A percentile compares a stretch with the other conserved stretches of the same genome.
Conservation (phyloP, 345 rosid genomes). For the Eucalyptus urophylla region DNA sequence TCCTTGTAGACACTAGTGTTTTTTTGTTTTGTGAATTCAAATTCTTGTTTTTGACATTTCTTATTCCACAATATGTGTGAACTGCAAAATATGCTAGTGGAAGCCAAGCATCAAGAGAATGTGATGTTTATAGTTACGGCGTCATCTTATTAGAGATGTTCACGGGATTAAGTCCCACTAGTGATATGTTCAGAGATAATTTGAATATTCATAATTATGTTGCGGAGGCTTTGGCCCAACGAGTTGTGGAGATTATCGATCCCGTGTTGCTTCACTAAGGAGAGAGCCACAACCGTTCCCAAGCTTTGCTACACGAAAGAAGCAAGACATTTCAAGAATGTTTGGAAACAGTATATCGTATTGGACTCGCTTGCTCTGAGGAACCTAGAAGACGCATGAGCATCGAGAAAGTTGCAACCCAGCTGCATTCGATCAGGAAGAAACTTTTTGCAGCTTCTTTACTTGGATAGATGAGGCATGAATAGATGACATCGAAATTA, state of each 20-base stretch:
- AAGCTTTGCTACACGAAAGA: neutral
- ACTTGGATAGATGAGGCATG: neutral
- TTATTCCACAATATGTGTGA: neutral
- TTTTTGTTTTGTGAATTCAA: neutral
- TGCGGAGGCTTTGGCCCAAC: neutral
- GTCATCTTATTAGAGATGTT: neutral
- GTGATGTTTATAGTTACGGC: neutral
- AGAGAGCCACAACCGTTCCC: neutral
- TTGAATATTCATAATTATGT: neutral
- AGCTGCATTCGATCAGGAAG: neutral
- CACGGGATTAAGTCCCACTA: neutral
- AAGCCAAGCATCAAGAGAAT: neutral
- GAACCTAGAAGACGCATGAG: neutral
- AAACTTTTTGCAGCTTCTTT: neutral
- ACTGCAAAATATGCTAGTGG: neutral
- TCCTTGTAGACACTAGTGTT: neutral
- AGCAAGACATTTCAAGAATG: neutral
- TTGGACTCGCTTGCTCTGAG: neutral
- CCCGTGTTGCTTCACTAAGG: neutral
- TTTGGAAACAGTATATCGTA: neutral
- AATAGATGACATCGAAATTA: neutral
- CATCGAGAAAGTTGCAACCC: neutral
- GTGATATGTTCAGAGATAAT: neutral
- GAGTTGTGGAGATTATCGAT: neutral
- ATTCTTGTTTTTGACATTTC: neutral